Evolutionary conservation across 441 rosid species (phyloP).

Genomic region (Populus tomentosa): DNA sequence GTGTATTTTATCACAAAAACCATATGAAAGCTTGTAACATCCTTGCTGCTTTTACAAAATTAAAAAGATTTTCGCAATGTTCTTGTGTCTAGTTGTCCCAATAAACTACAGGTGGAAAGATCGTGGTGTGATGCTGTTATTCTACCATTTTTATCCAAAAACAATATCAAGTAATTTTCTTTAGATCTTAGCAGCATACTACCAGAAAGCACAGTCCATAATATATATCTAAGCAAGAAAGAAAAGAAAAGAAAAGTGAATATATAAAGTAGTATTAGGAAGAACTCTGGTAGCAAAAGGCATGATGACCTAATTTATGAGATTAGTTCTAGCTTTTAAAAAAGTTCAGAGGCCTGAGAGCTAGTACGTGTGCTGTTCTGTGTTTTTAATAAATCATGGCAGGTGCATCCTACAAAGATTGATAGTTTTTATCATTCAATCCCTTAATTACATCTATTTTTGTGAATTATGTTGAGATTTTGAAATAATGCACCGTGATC

Average conservation of each 20-base stretch:
- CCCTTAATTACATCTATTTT: neutral
- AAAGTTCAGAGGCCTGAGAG: neutral
- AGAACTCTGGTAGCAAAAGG: neutral
- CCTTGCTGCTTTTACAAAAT: neutral
- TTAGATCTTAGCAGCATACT: neutral
- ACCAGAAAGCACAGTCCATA: neutral
- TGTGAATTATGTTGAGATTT: neutral
- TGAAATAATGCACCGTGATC: neutral
- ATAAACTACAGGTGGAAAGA: neutral
- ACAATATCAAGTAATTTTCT: neutral
- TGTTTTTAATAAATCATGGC: neutral
- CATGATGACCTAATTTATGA: neutral
- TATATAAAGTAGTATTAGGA: neutral
- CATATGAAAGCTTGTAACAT: neutral
- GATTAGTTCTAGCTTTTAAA: neutral
- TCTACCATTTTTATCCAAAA: conserved; percentile 10
- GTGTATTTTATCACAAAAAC: neutral
- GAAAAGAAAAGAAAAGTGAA: neutral
- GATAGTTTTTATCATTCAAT: neutral
- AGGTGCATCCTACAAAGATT: neutral
- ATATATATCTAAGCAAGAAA: neutral
- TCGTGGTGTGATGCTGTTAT: neutral
- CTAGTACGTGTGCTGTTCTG: too few relatives aligned
- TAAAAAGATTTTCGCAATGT: neutral
- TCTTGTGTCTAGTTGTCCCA: neutral